Evolutionary conservation across 192 early-diverging fungal genomes (phyloP).

Genomic region (Coemansia sp.): DNA sequence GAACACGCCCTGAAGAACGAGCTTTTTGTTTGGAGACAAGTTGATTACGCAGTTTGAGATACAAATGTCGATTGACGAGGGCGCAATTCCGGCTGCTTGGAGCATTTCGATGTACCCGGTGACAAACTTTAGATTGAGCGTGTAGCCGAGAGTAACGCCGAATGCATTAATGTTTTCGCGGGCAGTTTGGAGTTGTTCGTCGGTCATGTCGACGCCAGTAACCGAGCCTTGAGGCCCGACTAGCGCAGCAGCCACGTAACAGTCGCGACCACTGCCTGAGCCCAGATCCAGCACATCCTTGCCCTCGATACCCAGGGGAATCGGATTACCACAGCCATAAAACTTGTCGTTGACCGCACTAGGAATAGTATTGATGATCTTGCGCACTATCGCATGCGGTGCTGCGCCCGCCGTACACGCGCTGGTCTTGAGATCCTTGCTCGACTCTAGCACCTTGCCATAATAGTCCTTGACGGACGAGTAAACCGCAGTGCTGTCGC

Average conservation of each 20-base stretch:
- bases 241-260: slow-evolving; percentile 50
- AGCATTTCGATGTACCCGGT: slow-evolving; percentile 51
- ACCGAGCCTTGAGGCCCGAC: slow-evolving; percentile 49
- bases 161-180: slow-evolving; percentile 22
- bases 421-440: slow-evolving; percentile 34
- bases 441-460: slow-evolving; percentile 30
- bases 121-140: slow-evolving; percentile 41
- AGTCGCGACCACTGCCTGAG: slow-evolving; percentile 52
- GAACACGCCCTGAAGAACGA: slow-evolving; percentile 41
- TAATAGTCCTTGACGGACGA: slow-evolving; percentile 35
- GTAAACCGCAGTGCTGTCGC: slow-evolving; percentile 6
- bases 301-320: slow-evolving; percentile 50
- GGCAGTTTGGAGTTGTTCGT: slow-evolving; percentile 49
- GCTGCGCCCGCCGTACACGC: slow-evolving; percentile 21
- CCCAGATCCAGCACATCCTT: slow-evolving; percentile 51
- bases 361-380: slow-evolving; percentile 41
- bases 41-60: slow-evolving; percentile 54
- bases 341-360: slow-evolving; percentile 38
- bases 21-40: slow-evolving; percentile 50
- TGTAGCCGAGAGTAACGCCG: slow-evolving; percentile 35
- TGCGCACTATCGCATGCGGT: slow-evolving; percentile 33
- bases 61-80: slow-evolving; percentile 36
- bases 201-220: slow-evolving; percentile 55
- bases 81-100: slow-evolving; percentile 15
- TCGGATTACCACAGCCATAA: slow-evolving; percentile 49